Conservation (phyloP, 306 rosid genomes). For the Sicyos baderoa region DNA sequence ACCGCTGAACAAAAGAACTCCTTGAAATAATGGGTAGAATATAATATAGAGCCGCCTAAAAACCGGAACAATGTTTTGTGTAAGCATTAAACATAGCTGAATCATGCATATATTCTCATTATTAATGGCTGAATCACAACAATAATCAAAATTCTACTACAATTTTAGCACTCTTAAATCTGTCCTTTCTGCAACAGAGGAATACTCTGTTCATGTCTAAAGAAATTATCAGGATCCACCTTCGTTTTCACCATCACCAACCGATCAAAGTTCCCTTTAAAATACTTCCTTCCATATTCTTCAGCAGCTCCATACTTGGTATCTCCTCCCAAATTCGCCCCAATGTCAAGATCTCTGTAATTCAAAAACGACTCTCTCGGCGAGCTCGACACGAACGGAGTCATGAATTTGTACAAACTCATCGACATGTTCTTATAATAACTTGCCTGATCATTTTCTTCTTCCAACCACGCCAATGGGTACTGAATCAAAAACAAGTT, state of each 20-base stretch:
- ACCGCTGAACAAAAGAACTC: too few species aligned
- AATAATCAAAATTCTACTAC: too few species aligned
- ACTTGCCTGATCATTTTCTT: slow-evolving; percentile 14
- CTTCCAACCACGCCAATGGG: slow-evolving; percentile 33
- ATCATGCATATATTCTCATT: too few species aligned
- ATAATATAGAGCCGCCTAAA: too few species aligned
- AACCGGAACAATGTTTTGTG: too few species aligned
- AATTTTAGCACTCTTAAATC: not conserved
- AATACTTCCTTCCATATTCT: slow-evolving; percentile 27
- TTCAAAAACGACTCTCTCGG: slow-evolving; percentile 68
- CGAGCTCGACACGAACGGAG: slow-evolving; percentile 47
- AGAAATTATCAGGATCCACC: slow-evolving; percentile 27
- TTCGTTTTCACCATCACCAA: slow-evolving; percentile 17
- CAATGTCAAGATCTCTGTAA: slow-evolving; percentile 58
- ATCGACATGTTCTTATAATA: slow-evolving; percentile 42
- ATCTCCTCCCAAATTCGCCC: slow-evolving; percentile 30
- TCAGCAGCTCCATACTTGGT: slow-evolving; percentile 24
- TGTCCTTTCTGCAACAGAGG: not conserved
- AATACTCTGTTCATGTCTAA: slow-evolving; percentile 26
- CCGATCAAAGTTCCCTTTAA: slow-evolving; percentile 19
- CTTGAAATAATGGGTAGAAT: too few species aligned
- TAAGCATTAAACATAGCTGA: too few species aligned
- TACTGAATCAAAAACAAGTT: slow-evolving; percentile 51
- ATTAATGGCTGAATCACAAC: too few species aligned
- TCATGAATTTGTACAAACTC: slow-evolving; percentile 45